These are phyloP conservation scores for Endogone sp. DNA, from an alignment of 192 early-diverging fungal species.

Conservation along the genomic window DNA sequence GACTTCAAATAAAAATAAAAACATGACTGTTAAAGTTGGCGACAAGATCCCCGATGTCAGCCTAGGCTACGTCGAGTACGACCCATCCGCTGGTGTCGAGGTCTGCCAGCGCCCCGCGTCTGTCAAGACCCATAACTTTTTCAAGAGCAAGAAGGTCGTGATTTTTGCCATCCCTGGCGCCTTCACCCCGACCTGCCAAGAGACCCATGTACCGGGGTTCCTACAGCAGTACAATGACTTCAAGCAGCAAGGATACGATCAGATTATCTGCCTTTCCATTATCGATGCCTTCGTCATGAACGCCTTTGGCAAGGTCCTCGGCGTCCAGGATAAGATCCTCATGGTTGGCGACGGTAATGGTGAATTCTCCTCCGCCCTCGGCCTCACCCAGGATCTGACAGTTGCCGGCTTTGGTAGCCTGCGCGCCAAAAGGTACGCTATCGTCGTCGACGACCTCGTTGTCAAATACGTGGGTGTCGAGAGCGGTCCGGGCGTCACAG, in stretches of 20 bases:
- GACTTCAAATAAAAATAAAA: too few relatives aligned
- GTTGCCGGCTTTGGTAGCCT: conserved; percentile 60
- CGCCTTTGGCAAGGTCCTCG: conserved; percentile 46
- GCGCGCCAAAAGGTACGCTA: conserved; percentile 67
- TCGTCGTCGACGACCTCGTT: conserved; percentile 67
- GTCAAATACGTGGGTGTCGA: conserved; percentile 76
- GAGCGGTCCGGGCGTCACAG: neutral
- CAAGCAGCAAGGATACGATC: conserved; percentile 64
- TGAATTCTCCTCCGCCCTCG: conserved; percentile 61
- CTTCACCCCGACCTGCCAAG: conserved; percentile 62
- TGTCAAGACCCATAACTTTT: conserved; percentile 36
- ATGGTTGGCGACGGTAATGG: conserved; percentile 79
- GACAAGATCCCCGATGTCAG: conserved; percentile 17
- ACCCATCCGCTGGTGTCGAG: conserved; percentile 12
- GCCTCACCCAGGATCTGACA: conserved; percentile 57
- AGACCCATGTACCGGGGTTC: conserved; percentile 66
- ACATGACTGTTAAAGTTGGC: neutral
- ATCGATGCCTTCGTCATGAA: conserved; percentile 52
- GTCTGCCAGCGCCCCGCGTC: conserved; percentile 13
- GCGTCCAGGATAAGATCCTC: conserved; percentile 48
- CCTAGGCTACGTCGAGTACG: conserved; percentile 23
- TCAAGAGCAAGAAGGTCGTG: conserved; percentile 61
- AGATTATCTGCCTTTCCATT: conserved; percentile 64
- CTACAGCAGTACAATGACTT: conserved; percentile 48
- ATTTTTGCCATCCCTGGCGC: conserved; percentile 59